Conservation (phyloP, 345 rosid species). For the Rhizophora apiculata region DNA sequence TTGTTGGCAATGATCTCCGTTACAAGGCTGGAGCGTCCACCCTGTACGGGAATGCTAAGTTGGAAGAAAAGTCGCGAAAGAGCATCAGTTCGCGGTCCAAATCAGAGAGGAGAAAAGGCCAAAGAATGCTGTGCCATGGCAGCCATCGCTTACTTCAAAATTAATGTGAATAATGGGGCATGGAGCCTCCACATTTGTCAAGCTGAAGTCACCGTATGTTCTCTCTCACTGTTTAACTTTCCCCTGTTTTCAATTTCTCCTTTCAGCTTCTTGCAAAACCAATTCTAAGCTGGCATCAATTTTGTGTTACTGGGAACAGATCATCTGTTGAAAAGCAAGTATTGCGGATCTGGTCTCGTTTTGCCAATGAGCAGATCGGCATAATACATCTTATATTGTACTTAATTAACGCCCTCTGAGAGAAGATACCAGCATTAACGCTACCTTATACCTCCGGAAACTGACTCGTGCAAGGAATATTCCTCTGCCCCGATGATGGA, state of each 20-base stretch:
- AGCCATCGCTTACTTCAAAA: constrained; percentile 22
- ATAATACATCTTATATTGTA: too few relatives aligned
- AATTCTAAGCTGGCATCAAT: not conserved
- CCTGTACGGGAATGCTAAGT: not conserved
- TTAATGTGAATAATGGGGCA: too few relatives aligned
- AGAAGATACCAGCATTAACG: too few relatives aligned
- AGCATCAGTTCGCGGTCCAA: not conserved
- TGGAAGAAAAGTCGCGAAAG: constrained; percentile 1
- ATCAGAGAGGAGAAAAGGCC: not conserved
- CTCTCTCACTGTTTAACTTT: too few relatives aligned
- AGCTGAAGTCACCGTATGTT: not conserved
- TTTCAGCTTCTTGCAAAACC: not conserved
- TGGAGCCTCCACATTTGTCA: not conserved
- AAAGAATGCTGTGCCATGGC: constrained; percentile 14
- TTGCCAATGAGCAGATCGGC: too few relatives aligned
- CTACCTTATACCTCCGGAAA: too few relatives aligned
- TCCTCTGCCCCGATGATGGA: too few relatives aligned
- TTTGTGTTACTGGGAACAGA: too few relatives aligned
- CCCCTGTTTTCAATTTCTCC: not conserved
- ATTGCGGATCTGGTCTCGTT: too few relatives aligned
- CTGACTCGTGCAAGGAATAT: too few relatives aligned
- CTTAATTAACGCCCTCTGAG: too few relatives aligned
- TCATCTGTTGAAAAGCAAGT: too few relatives aligned
- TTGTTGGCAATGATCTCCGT: constrained; percentile 28
- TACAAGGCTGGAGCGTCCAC: not conserved